phyloP scores from a whole-genome alignment of 306 rosid genomes.

The peach (Prunus persica) region Prunus_persica_NCBIv2 NC_034010.1:5576501-5577000 shows the following conservation, averaged over 20 bases:
- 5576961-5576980: too few species aligned
- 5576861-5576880: neutral
- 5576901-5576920: neutral
- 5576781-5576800: neutral
- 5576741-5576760: neutral
- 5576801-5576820: too few species aligned
- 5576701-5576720: too few species aligned
- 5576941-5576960: too few species aligned
- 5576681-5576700: too few species aligned
- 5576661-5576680: too few species aligned
- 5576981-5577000: too few species aligned
- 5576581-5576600: neutral
- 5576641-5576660: slow-evolving; percentile 8
- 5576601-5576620: neutral
- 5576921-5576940: too few species aligned
- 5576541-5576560: neutral
- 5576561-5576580: neutral
- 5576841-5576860: neutral
- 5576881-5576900: neutral
- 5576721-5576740: too few species aligned
- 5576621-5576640: slow-evolving; percentile 12
- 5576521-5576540: neutral
- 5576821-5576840: neutral
- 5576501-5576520: neutral
- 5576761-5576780: neutral